Percentiles rank a stretch among this genome's conserved stretches.
phyloP scores from a whole-genome alignment of 192 early-diverging fungal species.

The Pilaira anomala region DNA sequence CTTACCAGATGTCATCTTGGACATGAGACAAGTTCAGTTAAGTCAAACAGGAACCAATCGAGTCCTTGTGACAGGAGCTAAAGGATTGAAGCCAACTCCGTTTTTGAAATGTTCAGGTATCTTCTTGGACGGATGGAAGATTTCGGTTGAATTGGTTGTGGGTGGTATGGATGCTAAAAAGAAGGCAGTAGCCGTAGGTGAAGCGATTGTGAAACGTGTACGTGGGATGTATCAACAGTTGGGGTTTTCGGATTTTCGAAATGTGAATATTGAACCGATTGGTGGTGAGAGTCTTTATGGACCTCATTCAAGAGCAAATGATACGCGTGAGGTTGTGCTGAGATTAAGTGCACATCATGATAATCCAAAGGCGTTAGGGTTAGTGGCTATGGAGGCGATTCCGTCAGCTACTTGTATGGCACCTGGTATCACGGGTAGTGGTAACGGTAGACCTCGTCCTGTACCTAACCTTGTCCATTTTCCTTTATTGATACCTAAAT shows the following conservation, averaged over 20 bases:
- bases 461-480: conserved; percentile 61
- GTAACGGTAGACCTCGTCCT: conserved; percentile 53
- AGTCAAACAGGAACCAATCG: conserved; percentile 52
- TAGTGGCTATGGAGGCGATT: conserved; percentile 50
- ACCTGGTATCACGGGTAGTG: conserved; percentile 55
- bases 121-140: conserved; percentile 57
- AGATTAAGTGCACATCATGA: conserved; percentile 47
- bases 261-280: conserved; percentile 53
- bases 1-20: conserved; percentile 62
- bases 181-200: conserved; percentile 52
- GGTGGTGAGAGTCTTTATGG: conserved; percentile 61
- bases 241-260: conserved; percentile 50
- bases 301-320: conserved; percentile 2
- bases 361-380: conserved; percentile 34
- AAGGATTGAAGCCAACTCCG: conserved; percentile 54
- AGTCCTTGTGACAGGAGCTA: conserved; percentile 58
- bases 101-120: conserved; percentile 62
- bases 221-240: conserved; percentile 40
- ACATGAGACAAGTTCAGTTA: conserved; percentile 55
- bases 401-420: conserved; percentile 58
- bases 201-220: conserved; percentile 51
- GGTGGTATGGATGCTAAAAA: conserved; percentile 55
- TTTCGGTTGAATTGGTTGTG: conserved; percentile 56
- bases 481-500: conserved; percentile 54
- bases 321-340: conserved; percentile 47